Evolutionary conservation across 2,329 filamentous ascomycete species (phyloP).

Genomic region (Diaporthe capsici): DNA sequence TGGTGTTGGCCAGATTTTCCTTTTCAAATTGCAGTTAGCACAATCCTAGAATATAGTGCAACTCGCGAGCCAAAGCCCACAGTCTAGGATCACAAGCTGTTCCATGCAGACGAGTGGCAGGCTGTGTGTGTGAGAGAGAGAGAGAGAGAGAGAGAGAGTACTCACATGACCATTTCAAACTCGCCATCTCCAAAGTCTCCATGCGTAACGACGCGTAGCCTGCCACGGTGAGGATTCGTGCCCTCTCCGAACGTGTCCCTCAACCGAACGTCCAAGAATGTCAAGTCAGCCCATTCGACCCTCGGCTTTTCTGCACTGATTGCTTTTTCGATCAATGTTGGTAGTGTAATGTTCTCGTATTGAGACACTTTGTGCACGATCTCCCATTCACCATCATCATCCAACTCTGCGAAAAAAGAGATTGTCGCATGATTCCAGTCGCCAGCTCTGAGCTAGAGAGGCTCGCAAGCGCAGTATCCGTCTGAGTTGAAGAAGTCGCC

Average conservation of each 20-base stretch:
- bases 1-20: conserved; percentile 38
- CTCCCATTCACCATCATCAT: not conserved
- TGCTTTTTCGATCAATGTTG: not conserved
- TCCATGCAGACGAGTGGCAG: not conserved
- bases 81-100: no score
- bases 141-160: not conserved
- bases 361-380: not conserved
- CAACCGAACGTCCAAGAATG: not conserved
- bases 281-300: conserved; percentile 20
- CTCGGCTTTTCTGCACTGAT: conserved; percentile 31
- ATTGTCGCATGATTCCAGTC: conserved; percentile 35
- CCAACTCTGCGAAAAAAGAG: not conserved
- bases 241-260: not conserved
- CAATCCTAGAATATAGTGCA: no score
- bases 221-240: not conserved
- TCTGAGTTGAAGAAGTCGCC: not conserved
- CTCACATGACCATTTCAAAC: conserved; percentile 19
- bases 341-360: not conserved
- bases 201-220: conserved; percentile 15
- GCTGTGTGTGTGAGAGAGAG: no score
- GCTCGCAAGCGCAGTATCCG: not conserved
- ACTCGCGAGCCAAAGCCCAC: not conserved
- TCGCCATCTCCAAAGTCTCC: not conserved
- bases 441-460: not conserved
- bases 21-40: not conserved